A percentile compares a stretch with the other conserved stretches of the same genome.
These are phyloP conservation scores for Serendipita sp. DNA, from an alignment of 768 basidiomycete species.

Conservation along the genomic window DNA sequence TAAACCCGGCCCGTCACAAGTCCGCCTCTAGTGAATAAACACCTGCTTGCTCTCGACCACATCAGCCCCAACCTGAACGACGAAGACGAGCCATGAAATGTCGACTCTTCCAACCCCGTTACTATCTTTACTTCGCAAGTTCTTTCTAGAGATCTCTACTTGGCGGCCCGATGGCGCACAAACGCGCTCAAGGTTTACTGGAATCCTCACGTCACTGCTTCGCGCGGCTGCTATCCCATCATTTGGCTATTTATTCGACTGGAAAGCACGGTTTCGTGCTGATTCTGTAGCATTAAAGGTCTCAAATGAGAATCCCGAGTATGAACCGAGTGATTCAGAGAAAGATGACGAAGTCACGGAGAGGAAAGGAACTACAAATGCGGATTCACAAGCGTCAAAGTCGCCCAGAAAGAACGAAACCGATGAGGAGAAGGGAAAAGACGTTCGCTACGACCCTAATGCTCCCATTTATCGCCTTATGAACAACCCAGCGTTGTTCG, in stretches of 20 bases:
- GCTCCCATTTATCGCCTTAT: constrained; percentile 33
- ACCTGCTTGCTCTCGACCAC: not conserved
- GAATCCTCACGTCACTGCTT: not conserved
- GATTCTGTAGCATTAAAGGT: not conserved
- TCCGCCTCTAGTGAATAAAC: not conserved
- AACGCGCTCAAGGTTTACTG: not conserved
- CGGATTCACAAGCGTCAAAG: not conserved
- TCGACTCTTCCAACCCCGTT: constrained; percentile 5
- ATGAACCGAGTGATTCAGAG: not conserved
- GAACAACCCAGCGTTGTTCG: constrained; percentile 56
- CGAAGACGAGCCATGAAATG: not conserved
- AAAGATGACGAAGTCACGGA: not conserved
- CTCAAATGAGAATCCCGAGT: not conserved
- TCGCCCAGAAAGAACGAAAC: not conserved
- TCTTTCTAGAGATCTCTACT: not conserved
- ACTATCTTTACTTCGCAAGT: constrained; percentile 3
- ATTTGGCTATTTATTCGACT: constrained; percentile 1
- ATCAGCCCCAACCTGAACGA: not conserved
- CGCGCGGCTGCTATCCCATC: constrained; percentile 2
- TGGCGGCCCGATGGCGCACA: not conserved
- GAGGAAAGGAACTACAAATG: not conserved
- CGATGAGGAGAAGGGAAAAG: not conserved
- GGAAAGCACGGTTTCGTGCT: not conserved
- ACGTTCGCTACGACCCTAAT: not conserved
- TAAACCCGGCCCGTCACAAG: too few species aligned